Evolutionary conservation across 106 monocot species (phyloP), one percentile per base, ranked within the genome.

Genomic region (Dendrobium chrysotoxum): DNA sequence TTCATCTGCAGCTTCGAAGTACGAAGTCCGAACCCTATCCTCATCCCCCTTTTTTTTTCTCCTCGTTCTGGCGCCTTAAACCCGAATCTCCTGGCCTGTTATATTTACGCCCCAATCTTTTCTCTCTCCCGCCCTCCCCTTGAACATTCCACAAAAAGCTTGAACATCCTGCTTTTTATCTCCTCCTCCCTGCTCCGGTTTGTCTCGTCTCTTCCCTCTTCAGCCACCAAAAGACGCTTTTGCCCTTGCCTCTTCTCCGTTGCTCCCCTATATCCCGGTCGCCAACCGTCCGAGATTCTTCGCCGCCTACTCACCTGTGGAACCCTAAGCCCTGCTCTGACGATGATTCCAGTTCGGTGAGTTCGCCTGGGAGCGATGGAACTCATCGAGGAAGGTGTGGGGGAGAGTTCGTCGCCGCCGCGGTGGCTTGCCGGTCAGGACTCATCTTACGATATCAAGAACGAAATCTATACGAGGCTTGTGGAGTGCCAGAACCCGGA

Each of bases 341-440:
- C 47, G n/a, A 76, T 76, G 76, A 35, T 46, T 45, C 47, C 25
- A 35, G 12, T 45, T 8, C 23, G 23, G 28, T 76, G 28, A 47
- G 45, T 44, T 76, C 4, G 39, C 11, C 53, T 7, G 30, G 81
- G 53, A 61, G 72, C 21, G 80, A 83, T 82, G 81, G 89, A 85
- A 75, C 47, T 46, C 81, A 68, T 90, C 5, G 90, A 85, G 82
- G 95, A 93, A 75, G 91, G 87, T 5, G 85, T 87, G 41, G 93
- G 90, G 31, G 93, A 92, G 86, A 92, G 88, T 72, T 83, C 87
- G 35, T 93, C 92, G 28, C 90, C 91, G 57, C 84, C 92, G 68
- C 82, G 81, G 50, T 75, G 73, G 64, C 5, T 78, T 8, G 7
- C 46, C 31, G 38, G 28, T 25, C 80, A 76, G 76, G 50, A 45